phyloP scores from a whole-genome alignment of 176 grass and related monocot species.

The Dendrocalamus sinicus region DNA sequence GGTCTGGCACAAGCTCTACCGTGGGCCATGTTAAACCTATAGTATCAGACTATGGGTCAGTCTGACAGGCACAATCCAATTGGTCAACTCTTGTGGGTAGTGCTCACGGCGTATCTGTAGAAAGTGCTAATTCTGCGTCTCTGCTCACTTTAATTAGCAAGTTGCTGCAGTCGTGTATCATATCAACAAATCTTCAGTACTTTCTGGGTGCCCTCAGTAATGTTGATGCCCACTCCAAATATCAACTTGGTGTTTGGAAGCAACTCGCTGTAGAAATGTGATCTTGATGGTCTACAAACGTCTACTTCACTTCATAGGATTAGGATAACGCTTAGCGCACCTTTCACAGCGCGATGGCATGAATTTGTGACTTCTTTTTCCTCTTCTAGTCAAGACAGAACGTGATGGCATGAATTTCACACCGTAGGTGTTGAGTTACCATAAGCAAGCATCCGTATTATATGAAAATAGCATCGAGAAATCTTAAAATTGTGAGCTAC shows the following conservation, averaged over 20 bases:
- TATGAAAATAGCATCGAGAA: background rate
- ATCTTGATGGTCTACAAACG: background rate
- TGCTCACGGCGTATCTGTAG: too few species aligned
- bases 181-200: background rate
- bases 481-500: background rate
- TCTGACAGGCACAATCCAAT: too few species aligned
- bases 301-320: background rate
- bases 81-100: too few species aligned
- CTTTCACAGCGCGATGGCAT: background rate
- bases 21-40: too few species aligned
- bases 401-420: background rate
- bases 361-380: background rate
- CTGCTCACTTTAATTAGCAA: background rate
- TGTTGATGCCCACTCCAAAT: background rate
- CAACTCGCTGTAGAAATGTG: background rate
- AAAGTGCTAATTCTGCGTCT: background rate
- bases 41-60: too few species aligned
- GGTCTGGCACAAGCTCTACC: too few species aligned
- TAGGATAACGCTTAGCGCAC: background rate
- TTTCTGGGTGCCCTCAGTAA: background rate
- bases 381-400: background rate
- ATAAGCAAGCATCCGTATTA: background rate
- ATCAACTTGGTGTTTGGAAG: background rate
- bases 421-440: background rate
- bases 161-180: background rate